These are phyloP conservation scores for Geotrichum klebahnii DNA, from an alignment of 1,139 yeast species.

Conservation along the genomic window DNA sequence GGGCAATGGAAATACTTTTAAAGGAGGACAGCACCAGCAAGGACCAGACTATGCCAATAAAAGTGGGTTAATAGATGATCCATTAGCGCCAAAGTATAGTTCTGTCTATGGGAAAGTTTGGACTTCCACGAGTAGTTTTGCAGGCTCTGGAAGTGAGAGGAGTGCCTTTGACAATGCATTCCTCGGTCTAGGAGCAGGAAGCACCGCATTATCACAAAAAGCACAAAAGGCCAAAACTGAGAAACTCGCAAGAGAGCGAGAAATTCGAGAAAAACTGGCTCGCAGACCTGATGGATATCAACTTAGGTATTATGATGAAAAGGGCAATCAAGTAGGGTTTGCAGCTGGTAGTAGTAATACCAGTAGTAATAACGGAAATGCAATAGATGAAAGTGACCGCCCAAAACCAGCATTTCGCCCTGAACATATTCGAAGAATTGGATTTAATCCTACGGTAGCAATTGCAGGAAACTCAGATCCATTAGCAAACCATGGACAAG, in stretches of 20 bases:
- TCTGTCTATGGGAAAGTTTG: constrained; percentile 15
- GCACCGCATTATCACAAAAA: constrained; percentile 36
- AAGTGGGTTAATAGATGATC: constrained; percentile 12
- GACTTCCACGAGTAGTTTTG: constrained; percentile 13
- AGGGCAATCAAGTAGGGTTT: constrained; percentile 34
- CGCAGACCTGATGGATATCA: constrained; percentile 34
- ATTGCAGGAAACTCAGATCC: neutral
- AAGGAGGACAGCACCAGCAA: neutral
- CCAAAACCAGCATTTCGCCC: constrained; percentile 28
- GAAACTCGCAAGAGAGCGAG: constrained; percentile 29
- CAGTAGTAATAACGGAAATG: neutral
- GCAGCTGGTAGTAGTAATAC: constrained; percentile 27
- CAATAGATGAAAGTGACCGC: neutral
- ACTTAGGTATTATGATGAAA: constrained; percentile 31
- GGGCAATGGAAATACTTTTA: neutral
- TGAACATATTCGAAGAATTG: constrained; percentile 34
- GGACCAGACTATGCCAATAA: constrained; percentile 10
- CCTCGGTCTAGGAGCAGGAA: neutral
- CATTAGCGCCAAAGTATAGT: constrained; percentile 6
- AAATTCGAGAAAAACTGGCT: constrained; percentile 32
- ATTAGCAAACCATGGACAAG: neutral
- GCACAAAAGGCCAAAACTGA: constrained; percentile 23
- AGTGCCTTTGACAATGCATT: neutral
- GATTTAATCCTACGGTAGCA: constrained; percentile 35
- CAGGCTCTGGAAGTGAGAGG: neutral